Evolutionary conservation across 148 eudicot genomes (phyloP).

Genomic region (Fagopyrum esculentum): DNA sequence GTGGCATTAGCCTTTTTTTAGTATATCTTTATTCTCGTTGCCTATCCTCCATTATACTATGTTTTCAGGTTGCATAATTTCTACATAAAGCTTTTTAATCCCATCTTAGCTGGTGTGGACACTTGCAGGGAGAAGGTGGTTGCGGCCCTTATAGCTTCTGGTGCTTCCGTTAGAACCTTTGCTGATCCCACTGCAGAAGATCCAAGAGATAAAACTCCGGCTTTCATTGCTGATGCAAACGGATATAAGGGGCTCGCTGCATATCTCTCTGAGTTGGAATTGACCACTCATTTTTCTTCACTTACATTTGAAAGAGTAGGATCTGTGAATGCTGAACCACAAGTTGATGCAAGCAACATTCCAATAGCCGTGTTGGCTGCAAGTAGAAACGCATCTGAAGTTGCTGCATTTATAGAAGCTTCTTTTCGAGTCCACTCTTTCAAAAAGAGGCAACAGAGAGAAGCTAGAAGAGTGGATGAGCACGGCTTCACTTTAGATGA

Average conservation of each 20-base stretch:
- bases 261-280: conserved; percentile 76
- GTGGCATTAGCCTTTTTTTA: too few relatives aligned
- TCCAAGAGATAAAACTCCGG: conserved; percentile 73
- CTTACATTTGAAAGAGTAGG: conserved; percentile 57
- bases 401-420: conserved; percentile 88
- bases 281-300: conserved; percentile 79
- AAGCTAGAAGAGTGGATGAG: conserved; percentile 39
- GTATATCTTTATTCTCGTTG: too few relatives aligned
- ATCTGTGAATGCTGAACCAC: conserved; percentile 63
- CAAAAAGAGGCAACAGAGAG: conserved; percentile 57
- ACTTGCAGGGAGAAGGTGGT: conserved; percentile 76
- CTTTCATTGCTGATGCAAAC: conserved; percentile 58
- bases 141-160: conserved; percentile 78
- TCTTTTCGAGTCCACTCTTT: conserved; percentile 95
- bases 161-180: conserved; percentile 81
- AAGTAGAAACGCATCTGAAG: conserved; percentile 69
- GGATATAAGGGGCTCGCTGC: conserved; percentile 92
- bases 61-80: background rate
- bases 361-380: conserved; percentile 55
- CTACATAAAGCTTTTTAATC: background rate
- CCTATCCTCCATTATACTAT: too few relatives aligned
- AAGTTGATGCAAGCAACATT: conserved; percentile 45
- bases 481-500: conserved; percentile 39
- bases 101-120: too few relatives aligned
- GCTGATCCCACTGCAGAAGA: conserved; percentile 77